phyloP scores from a whole-genome alignment of 148 eudicot species.

The Dysphania ambrosioides region DNA sequence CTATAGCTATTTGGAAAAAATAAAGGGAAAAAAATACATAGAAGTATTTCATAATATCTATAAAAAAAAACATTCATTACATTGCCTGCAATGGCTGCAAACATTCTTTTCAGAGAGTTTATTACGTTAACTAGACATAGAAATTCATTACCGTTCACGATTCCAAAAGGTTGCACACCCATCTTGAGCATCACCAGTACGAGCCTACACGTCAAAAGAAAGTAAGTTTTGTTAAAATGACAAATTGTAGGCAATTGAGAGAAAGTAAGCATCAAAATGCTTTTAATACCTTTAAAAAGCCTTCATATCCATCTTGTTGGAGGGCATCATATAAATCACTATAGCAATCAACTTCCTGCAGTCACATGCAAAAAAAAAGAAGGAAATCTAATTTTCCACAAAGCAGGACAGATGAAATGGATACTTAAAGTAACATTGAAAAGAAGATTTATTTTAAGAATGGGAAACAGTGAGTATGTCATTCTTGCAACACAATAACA shows the following conservation, averaged over 20 bases:
- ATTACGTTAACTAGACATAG: background rate
- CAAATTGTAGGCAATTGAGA: slow-evolving; percentile 6
- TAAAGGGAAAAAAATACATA: background rate
- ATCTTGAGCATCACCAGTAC: slow-evolving; percentile 82
- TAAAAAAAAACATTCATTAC: background rate
- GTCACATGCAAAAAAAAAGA: slow-evolving; percentile 15
- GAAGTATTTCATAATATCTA: no score
- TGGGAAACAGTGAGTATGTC: background rate
- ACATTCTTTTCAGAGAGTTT: background rate
- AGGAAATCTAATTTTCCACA: slow-evolving; percentile 7
- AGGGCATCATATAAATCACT: slow-evolving; percentile 53
- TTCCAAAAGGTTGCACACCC: slow-evolving; percentile 97
- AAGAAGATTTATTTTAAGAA: background rate
- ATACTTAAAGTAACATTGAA: background rate
- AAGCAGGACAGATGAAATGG: background rate
- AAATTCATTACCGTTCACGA: slow-evolving; percentile 45
- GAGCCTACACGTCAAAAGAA: slow-evolving; percentile 43
- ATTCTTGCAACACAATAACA: background rate
- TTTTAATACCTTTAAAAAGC: slow-evolving; percentile 59
- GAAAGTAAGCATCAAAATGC: background rate
- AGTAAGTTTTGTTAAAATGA: slow-evolving; percentile 1
- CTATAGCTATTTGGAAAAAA: no score
- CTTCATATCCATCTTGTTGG: slow-evolving; percentile 57
- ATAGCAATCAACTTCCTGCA: slow-evolving; percentile 86
- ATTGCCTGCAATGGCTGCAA: background rate